These are phyloP conservation scores for Sugiyamaella lignohabitans DNA, from an alignment of 805 yeast species.

Conservation along the genomic window DNA sequence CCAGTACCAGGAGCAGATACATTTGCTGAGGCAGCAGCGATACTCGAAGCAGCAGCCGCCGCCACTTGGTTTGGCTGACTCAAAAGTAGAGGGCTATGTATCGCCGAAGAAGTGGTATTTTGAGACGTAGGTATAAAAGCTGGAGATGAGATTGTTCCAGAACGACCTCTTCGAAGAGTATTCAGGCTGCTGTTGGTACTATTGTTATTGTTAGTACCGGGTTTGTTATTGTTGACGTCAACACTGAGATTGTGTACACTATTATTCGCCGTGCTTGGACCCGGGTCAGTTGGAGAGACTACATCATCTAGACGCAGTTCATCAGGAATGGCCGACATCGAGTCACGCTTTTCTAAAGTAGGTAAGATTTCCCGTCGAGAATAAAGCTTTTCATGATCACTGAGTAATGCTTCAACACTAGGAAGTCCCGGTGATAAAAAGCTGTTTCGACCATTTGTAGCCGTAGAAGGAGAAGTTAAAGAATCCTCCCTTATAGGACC, in stretches of 20 bases:
- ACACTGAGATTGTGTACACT: no score
- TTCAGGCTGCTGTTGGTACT: neutral
- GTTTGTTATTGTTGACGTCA: no score
- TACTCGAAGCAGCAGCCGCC: conserved; percentile 7
- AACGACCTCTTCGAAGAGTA: conserved; percentile 6
- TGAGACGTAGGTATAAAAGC: neutral
- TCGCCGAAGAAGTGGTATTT: neutral
- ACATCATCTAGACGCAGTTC: conserved; percentile 11
- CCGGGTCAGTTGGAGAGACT: neutral
- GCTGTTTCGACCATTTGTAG: neutral
- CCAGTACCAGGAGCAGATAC: conserved; percentile 5
- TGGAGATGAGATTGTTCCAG: conserved; percentile 15
- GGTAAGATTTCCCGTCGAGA: conserved; percentile 10
- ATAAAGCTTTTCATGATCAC: conserved; percentile 16
- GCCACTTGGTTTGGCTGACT: conserved; percentile 1
- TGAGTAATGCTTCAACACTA: conserved; percentile 10
- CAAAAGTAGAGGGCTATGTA: conserved; percentile 6
- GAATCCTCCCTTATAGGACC: neutral
- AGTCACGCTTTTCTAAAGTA: neutral
- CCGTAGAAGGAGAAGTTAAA: neutral
- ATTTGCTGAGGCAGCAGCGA: conserved; percentile 12
- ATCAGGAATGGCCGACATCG: conserved; percentile 8
- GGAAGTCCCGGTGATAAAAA: conserved; percentile 10
- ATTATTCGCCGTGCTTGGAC: neutral
- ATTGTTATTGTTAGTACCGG: no score